Percentiles rank a stretch among this genome's conserved stretches.
These are phyloP conservation scores for Brasenia schreberi DNA, from an alignment of 164 flowering plant species.

Conservation along the genomic window DNA sequence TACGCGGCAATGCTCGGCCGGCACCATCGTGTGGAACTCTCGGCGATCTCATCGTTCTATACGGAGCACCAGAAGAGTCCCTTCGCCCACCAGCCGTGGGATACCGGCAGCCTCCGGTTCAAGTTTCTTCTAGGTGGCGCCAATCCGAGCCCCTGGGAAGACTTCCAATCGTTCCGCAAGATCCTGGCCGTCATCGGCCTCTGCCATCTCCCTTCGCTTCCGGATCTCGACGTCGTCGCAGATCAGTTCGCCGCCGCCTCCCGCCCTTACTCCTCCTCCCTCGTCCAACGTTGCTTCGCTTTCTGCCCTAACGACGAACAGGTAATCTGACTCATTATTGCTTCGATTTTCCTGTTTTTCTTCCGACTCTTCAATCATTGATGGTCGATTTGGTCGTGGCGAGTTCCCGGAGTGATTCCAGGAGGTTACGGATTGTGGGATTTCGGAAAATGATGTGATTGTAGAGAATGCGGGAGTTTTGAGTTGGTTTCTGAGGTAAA, in stretches of 20 bases:
- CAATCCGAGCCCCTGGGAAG: slow-evolving; percentile 90
- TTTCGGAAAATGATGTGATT: neutral
- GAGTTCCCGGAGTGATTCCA: too few species aligned
- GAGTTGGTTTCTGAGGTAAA: neutral
- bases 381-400: too few species aligned
- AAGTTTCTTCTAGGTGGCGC: slow-evolving; percentile 78
- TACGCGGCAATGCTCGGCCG: slow-evolving; percentile 61
- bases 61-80: slow-evolving; percentile 97
- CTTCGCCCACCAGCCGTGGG: slow-evolving; percentile 95
- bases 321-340: slow-evolving; percentile 18
- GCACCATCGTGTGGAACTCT: slow-evolving; percentile 54
- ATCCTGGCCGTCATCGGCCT: slow-evolving; percentile 79
- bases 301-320: slow-evolving; percentile 81
- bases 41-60: slow-evolving; percentile 89
- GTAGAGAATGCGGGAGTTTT: neutral
- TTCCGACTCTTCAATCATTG: neutral
- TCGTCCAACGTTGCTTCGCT: slow-evolving; percentile 79
- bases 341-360: slow-evolving; percentile 1
- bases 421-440: neutral
- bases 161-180: slow-evolving; percentile 87
- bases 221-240: slow-evolving; percentile 52
- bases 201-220: slow-evolving; percentile 80
- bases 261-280: slow-evolving; percentile 51
- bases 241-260: slow-evolving; percentile 40
- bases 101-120: slow-evolving; percentile 67